Base-by-base conservation (phyloP, 495 filamentous ascomycete genomes). In the Opeltia flavorubescens region DNA sequence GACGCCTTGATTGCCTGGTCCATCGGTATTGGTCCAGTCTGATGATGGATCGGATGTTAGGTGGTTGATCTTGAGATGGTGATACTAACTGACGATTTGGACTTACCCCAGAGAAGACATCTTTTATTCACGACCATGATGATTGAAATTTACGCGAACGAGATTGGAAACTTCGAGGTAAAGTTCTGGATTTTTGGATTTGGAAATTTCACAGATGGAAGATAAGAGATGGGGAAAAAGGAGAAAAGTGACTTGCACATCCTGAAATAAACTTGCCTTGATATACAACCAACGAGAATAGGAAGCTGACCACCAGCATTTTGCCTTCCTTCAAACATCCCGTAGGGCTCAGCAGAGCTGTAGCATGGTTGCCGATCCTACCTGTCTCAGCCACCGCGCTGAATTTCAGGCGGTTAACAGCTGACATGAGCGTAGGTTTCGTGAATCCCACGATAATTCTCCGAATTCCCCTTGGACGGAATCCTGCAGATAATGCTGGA, bases 11-110 rank as follows among this genome's bases (percentile, higher is more conserved):
- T 63, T 57, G 34, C 48, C 48, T 17, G 47, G 40, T n/a, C 47
- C 48, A 1, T 44, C 24, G 9, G 65, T 61, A 55, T 69, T 70
- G 41, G 66, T 68, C 62, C 60, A 71, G 51, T 69, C 34, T 36
- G 34, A 7, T n/a, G 20, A 2, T 5, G 34, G 11, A 1, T 12
- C 20, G 7, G 34, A 17, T 17, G 4, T 36, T 36, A 5, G 34
- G 2, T n/a, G 34, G 34, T 36, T 36, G 34, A 4, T 1, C 20
- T 36, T 36, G 34, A 4, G n/a, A n/a, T n/a, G n/a, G n/a, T n/a
- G n/a, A n/a, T n/a, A n/a, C n/a, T n/a, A n/a, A n/a, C n/a, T n/a
- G n/a, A n/a, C n/a, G n/a, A n/a, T n/a, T n/a, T 36, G 34, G 34
- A 36, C 34, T 36, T 36, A 36, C 34, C 67, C 67, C 66, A 71